Percentiles rank a stretch among this genome's conserved stretches.
These are phyloP conservation scores for Juglanconis sp. DNA, from an alignment of 2,329 filamentous ascomycete genomes.

Conservation along the genomic window DNA sequence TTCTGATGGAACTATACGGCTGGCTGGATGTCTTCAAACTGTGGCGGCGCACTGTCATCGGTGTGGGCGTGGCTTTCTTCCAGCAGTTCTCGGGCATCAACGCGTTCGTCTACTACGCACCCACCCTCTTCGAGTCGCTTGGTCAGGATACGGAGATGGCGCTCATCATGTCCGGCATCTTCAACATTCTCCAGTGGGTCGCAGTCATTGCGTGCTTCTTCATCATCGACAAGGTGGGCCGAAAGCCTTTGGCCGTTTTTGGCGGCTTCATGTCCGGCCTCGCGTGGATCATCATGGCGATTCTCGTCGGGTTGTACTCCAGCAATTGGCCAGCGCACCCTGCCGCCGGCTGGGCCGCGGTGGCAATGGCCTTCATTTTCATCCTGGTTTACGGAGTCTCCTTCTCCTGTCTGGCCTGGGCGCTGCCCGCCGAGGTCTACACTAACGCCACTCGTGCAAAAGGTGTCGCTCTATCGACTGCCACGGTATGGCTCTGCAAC, in stretches of 20 bases:
- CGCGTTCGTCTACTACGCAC: slow-evolving; percentile 48
- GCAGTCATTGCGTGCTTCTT: slow-evolving; percentile 46
- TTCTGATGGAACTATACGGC: slow-evolving; percentile 33
- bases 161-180: slow-evolving; percentile 25
- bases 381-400: slow-evolving; percentile 6
- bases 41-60: slow-evolving; percentile 38
- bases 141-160: slow-evolving; percentile 9
- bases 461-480: slow-evolving; percentile 58
- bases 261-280: slow-evolving; percentile 48
- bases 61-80: slow-evolving; percentile 51
- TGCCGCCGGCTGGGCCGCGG: slow-evolving; percentile 53
- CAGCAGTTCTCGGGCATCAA: slow-evolving; percentile 52
- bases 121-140: slow-evolving; percentile 38
- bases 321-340: slow-evolving; percentile 43
- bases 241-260: slow-evolving; percentile 39
- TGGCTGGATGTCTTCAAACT: slow-evolving; percentile 44
- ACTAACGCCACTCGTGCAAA: slow-evolving; percentile 59
- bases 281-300: slow-evolving; percentile 50
- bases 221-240: slow-evolving; percentile 44
- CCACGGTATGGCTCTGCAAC: slow-evolving; percentile 60
- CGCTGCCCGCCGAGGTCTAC: slow-evolving; percentile 55
- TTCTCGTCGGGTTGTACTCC: slow-evolving; percentile 46
- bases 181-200: slow-evolving; percentile 43
- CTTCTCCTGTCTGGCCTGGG: slow-evolving; percentile 33
- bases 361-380: slow-evolving; percentile 32